Percentiles rank a stretch among this genome's conserved stretches.
phyloP scores from a whole-genome alignment of 2,329 filamentous ascomycete genomes.

The Colletotrichum plurivorum region DNA sequence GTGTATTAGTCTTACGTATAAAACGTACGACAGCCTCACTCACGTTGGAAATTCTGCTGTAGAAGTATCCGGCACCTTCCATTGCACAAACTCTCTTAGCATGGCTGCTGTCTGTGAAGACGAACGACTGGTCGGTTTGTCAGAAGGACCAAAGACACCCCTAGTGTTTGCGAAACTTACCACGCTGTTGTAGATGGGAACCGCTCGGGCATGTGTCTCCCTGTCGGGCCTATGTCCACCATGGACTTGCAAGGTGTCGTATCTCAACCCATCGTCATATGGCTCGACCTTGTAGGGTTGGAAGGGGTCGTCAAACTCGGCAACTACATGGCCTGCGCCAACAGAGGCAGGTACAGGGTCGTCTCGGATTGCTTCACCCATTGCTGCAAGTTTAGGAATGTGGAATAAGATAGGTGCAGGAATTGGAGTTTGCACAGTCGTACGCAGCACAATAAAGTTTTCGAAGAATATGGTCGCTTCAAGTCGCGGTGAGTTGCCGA shows the following conservation, averaged over 20 bases:
- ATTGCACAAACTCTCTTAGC: slow-evolving; percentile 94
- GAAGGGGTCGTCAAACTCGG: slow-evolving; percentile 16
- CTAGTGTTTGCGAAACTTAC: neutral
- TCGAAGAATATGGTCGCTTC: neutral
- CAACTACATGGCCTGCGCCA: neutral
- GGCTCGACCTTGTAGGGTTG: slow-evolving; percentile 18
- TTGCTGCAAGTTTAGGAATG: neutral
- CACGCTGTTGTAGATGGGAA: slow-evolving; percentile 18
- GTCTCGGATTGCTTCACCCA: slow-evolving; percentile 18
- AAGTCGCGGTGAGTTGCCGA: too few species aligned
- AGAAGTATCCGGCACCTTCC: slow-evolving; percentile 97
- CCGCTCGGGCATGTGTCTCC: slow-evolving; percentile 18
- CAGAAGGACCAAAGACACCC: slow-evolving; percentile 79
- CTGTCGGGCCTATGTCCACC: slow-evolving; percentile 12
- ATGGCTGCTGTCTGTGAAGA: slow-evolving; percentile 96
- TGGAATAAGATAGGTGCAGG: neutral
- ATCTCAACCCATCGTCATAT: slow-evolving; percentile 14
- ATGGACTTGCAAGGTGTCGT: slow-evolving; percentile 19
- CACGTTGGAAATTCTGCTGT: slow-evolving; percentile 95
- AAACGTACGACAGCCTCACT: slow-evolving; percentile 47
- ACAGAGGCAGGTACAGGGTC: neutral
- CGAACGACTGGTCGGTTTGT: slow-evolving; percentile 74
- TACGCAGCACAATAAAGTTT: neutral
- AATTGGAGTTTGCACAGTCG: neutral
- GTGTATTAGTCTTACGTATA: neutral